phyloP scores from a whole-genome alignment of 108 stramenopile species.

The Mediolabrus comicus region DNA sequence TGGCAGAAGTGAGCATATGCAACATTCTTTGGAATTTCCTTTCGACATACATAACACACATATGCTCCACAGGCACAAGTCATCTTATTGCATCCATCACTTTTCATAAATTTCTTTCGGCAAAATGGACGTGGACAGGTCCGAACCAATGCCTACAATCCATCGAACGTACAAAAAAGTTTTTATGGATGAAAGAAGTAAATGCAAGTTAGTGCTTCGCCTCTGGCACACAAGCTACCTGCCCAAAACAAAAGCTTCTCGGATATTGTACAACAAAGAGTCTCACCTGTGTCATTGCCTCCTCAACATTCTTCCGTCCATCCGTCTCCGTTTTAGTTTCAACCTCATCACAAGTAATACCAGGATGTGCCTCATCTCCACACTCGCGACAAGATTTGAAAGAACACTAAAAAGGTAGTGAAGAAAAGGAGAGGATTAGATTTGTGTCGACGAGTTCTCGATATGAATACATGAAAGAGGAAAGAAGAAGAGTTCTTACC shows the following conservation, averaged over 20 bases:
- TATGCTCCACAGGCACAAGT: constrained; percentile 73
- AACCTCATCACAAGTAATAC: constrained; percentile 75
- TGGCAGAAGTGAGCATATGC: constrained; percentile 86
- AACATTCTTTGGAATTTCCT: constrained; percentile 44
- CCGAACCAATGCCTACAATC: constrained; percentile 79
- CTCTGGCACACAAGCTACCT: no score
- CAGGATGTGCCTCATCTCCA: constrained; percentile 77
- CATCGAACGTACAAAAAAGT: no score
- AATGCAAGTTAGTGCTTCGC: no score
- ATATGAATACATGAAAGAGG: no score
- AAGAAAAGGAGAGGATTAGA: no score
- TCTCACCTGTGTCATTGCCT: constrained; percentile 84
- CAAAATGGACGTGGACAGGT: constrained; percentile 72
- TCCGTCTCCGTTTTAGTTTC: constrained; percentile 60
- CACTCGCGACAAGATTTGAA: constrained; percentile 80
- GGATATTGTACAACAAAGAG: no score
- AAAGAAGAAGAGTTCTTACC: no score
- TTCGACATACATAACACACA: constrained; percentile 82
- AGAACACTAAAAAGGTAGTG: no score
- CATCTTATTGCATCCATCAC: constrained; percentile 86
- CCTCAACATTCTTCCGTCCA: constrained; percentile 80
- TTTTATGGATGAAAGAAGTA: no score
- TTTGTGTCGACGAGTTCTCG: no score
- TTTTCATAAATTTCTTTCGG: constrained; percentile 69
- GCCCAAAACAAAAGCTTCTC: no score